phyloP scores from a whole-genome alignment of 2,329 filamentous ascomycete species.

The Plenodomus lindquistii region DNA sequence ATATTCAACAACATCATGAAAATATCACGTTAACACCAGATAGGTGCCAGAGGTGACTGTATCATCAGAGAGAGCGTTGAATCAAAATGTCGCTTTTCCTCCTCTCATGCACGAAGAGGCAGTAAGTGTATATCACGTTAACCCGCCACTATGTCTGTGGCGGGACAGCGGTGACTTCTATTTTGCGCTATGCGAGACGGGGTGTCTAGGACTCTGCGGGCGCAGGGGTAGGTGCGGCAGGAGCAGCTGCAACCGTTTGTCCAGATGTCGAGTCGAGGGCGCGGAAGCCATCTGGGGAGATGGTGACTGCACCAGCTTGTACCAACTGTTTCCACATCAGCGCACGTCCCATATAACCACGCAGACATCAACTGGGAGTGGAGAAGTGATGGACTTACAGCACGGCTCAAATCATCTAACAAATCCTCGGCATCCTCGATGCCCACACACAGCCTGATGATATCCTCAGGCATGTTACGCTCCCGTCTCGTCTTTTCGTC shows the following conservation, averaged over 20 bases:
- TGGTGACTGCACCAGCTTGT: constrained; percentile 88
- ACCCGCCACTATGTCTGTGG: constrained; percentile 17
- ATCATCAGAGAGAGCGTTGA: constrained; percentile 32
- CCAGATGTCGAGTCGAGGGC: constrained; percentile 49
- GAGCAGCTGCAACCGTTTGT: constrained; percentile 1
- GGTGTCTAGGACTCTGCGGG: constrained; percentile 12
- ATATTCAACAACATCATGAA: constrained; percentile 4
- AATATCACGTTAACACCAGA: constrained; percentile 43
- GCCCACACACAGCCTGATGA: constrained; percentile 92
- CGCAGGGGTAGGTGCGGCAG: constrained; percentile 8
- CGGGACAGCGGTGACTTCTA: constrained; percentile 42
- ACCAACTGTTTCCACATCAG: constrained; percentile 60
- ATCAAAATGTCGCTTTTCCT: constrained; percentile 19
- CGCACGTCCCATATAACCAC: too few species aligned
- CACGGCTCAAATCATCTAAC: constrained; percentile 88
- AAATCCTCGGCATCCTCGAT: constrained; percentile 93
- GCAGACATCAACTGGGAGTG: too few species aligned
- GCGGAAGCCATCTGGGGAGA: constrained; percentile 81
- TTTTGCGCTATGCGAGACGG: background rate
- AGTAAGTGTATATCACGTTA: constrained; percentile 41
- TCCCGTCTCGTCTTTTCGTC: constrained; percentile 81
- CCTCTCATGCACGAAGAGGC: constrained; percentile 2
- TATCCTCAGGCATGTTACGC: constrained; percentile 86
- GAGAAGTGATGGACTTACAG: constrained; percentile 63
- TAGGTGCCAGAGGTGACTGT: constrained; percentile 45